Evolutionary conservation across 441 rosid genomes (phyloP).

Genomic region (Isatis lusitanica): DNA sequence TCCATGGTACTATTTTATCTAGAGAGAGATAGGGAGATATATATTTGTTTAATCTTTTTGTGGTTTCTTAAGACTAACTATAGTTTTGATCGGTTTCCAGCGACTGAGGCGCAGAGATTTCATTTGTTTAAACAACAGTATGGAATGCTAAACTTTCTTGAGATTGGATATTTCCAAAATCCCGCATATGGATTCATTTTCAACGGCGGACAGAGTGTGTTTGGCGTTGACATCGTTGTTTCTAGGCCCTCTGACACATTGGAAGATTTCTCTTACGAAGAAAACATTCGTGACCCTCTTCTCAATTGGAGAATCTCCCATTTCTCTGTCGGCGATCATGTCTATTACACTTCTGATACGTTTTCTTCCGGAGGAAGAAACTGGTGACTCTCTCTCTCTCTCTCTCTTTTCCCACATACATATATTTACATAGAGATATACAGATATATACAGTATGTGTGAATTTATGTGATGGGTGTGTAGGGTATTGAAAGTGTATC

Average conservation of each 20-base stretch:
- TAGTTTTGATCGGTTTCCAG: not conserved
- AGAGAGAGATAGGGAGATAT: no score
- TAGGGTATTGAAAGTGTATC: not conserved
- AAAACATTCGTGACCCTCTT: not conserved
- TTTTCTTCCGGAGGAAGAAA: not conserved
- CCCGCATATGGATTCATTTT: slow-evolving; percentile 7
- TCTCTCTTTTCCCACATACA: not conserved
- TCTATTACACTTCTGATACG: not conserved
- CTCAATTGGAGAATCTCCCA: not conserved
- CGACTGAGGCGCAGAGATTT: slow-evolving; percentile 19
- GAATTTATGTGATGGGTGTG: not conserved
- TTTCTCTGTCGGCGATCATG: not conserved
- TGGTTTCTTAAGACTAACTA: not conserved
- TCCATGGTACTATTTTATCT: slow-evolving; percentile 10
- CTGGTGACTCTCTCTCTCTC: not conserved
- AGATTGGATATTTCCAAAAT: not conserved
- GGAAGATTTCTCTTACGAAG: slow-evolving; percentile 17
- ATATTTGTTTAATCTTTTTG: not conserved
- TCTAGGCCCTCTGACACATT: not conserved
- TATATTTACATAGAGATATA: not conserved
- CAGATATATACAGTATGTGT: not conserved
- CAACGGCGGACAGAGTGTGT: slow-evolving; percentile 21
- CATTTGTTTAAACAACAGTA: slow-evolving; percentile 21
- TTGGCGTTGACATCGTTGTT: slow-evolving; percentile 29
- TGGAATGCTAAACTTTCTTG: slow-evolving; percentile 14